Percentiles rank a stretch among this genome's conserved stretches.
phyloP scores from a whole-genome alignment of 2,329 filamentous ascomycete genomes.

The Nigrospora osmanthi region DNA sequence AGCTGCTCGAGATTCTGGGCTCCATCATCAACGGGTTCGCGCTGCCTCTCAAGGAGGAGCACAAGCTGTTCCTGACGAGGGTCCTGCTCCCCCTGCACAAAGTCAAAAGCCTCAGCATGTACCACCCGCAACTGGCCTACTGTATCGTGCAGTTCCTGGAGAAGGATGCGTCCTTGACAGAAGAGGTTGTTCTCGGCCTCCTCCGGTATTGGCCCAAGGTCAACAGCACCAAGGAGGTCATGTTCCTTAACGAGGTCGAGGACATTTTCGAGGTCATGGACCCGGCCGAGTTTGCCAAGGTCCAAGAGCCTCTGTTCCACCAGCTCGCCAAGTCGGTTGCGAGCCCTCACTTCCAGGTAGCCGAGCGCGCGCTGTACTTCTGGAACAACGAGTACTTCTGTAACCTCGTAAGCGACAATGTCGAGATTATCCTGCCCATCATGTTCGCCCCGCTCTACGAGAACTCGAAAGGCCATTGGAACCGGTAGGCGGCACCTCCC shows the following conservation, averaged over 20 bases:
- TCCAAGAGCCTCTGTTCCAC: conserved; percentile 95
- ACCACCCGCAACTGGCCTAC: conserved; percentile 95
- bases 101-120: conserved; percentile 99
- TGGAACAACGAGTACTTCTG: conserved; percentile 99
- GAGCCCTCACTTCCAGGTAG: conserved; percentile 97
- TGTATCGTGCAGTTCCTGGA: conserved; percentile 98
- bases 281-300: conserved; percentile 95
- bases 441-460: conserved; percentile 99
- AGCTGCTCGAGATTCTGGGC: conserved; percentile 90
- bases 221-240: conserved; percentile 99
- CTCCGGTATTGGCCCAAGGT: conserved; percentile 98
- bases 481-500: conserved; percentile 57
- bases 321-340: conserved; percentile 97
- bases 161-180: conserved; percentile 92
- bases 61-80: conserved; percentile 93
- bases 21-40: conserved; percentile 99
- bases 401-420: conserved; percentile 97
- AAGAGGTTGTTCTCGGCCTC: conserved; percentile 93
- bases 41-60: conserved; percentile 92
- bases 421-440: conserved; percentile 95
- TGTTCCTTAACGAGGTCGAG: conserved; percentile 98
- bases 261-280: conserved; percentile 99
- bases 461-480: conserved; percentile 99
- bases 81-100: conserved; percentile 94
- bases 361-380: conserved; percentile 94